Percentiles rank a stretch among this genome's conserved stretches.
Conservation (phyloP, 768 basidiomycete genomes). For the Cystoderma amianthinum region DNA sequence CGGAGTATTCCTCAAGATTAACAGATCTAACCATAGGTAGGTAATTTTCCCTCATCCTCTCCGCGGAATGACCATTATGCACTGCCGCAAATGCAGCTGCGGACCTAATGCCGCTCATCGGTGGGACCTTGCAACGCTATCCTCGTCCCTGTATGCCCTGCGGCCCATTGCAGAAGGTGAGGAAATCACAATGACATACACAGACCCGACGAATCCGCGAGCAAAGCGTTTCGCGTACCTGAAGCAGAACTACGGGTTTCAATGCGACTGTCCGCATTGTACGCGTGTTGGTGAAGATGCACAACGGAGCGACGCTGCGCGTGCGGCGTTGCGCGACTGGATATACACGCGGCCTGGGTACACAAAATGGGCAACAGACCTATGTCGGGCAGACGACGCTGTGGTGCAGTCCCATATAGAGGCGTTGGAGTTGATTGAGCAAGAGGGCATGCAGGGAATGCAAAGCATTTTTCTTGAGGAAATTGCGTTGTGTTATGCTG, state of each 20-base stretch:
- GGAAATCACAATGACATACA: constrained; percentile 40
- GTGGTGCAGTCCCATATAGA: constrained; percentile 29
- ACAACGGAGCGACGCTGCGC: constrained; percentile 21
- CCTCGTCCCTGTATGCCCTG: constrained; percentile 31
- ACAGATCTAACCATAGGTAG: constrained; percentile 38
- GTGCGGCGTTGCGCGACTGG: constrained; percentile 26
- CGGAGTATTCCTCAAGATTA: constrained; percentile 32
- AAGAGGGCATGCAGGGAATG: constrained; percentile 34
- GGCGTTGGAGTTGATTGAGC: constrained; percentile 30
- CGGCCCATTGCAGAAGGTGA: constrained; percentile 28
- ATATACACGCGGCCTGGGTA: constrained; percentile 28
- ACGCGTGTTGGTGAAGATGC: constrained; percentile 10
- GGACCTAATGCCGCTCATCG: constrained; percentile 35
- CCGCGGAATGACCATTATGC: background rate
- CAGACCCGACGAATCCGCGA: constrained; percentile 29
- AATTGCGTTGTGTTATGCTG: constrained; percentile 31
- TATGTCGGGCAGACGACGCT: constrained; percentile 30
- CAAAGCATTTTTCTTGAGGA: constrained; percentile 34
- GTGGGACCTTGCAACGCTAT: constrained; percentile 32
- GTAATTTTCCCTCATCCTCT: background rate
- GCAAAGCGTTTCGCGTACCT: constrained; percentile 25
- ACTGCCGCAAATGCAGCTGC: constrained; percentile 24
- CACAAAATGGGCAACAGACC: constrained; percentile 33
- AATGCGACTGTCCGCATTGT: constrained; percentile 33
- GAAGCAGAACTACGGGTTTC: constrained; percentile 30